Percentiles rank a stretch among this genome's conserved stretches.
Evolutionary conservation across 225 moss, liverwort and hornwort species (phyloP).

Genomic region (Polytrichum commune): DNA sequence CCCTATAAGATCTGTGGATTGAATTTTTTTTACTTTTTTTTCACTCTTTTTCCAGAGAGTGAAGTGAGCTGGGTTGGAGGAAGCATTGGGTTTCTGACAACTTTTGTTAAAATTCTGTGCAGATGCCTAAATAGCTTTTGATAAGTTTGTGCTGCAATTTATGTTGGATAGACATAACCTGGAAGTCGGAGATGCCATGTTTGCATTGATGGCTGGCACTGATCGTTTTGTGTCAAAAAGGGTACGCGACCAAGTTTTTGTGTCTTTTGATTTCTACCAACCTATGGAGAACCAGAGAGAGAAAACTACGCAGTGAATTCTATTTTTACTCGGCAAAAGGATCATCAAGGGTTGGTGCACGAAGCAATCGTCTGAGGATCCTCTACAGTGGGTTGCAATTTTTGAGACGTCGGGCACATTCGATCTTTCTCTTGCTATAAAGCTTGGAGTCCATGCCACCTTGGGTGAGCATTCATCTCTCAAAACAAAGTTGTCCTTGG

Average conservation of each 20-base stretch:
- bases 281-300: constrained; percentile 66
- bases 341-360: constrained; percentile 71
- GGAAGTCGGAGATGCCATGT: no score
- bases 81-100: no score
- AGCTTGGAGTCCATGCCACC: constrained; percentile 86
- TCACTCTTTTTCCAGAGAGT: no score
- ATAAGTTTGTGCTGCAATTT: no score
- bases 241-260: constrained; percentile 59
- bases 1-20: no score
- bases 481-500: no score
- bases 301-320: constrained; percentile 64
- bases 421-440: constrained; percentile 83
- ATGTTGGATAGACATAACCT: no score
- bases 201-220: no score
- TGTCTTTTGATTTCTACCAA: constrained; percentile 59
- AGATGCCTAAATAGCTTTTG: no score
- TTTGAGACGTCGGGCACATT: constrained; percentile 70
- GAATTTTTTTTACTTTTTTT: no score
- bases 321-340: constrained; percentile 55
- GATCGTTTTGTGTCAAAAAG: constrained; percentile 71
- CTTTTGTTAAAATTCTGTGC: no score
- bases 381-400: constrained; percentile 46
- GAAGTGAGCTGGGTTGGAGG: no score
- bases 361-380: constrained; percentile 34
- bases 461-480: constrained; percentile 35